phyloP scores from a whole-genome alignment of 192 early-diverging fungal species.

The Diversispora eburnea region DNA sequence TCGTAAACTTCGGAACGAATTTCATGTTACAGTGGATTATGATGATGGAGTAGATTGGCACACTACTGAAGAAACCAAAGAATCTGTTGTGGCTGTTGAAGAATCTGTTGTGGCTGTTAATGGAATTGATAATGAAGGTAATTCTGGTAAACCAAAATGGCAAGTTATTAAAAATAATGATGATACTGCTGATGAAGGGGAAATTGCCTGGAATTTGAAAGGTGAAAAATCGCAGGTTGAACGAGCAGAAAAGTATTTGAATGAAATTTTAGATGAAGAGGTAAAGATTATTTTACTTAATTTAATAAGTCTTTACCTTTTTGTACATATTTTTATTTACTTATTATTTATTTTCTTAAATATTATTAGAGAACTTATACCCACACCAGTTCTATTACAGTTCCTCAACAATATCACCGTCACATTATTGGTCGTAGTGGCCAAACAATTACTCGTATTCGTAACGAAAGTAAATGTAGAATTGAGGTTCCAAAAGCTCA shows the following conservation, averaged over 20 bases:
- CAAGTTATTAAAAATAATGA: slow-evolving; percentile 34
- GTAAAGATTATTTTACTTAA: slow-evolving; percentile 14
- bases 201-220: slow-evolving; percentile 50
- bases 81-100: slow-evolving; percentile 24
- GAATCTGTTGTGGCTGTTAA: slow-evolving; percentile 24
- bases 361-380: slow-evolving; percentile 23
- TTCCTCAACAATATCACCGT: slow-evolving; percentile 52
- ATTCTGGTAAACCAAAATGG: slow-evolving; percentile 32
- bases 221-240: slow-evolving; percentile 52
- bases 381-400: slow-evolving; percentile 42
- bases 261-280: slow-evolving; percentile 26
- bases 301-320: background rate
- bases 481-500: slow-evolving; percentile 56
- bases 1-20: slow-evolving; percentile 59
- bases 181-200: slow-evolving; percentile 11
- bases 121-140: slow-evolving; percentile 46
- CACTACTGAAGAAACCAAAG: slow-evolving; percentile 15
- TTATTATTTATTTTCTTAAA: background rate
- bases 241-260: slow-evolving; percentile 35
- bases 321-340: background rate
- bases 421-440: slow-evolving; percentile 77
- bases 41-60: slow-evolving; percentile 30
- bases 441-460: slow-evolving; percentile 65
- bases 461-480: slow-evolving; percentile 58
- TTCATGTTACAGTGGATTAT: slow-evolving; percentile 57